Base-by-base conservation (phyloP, 768 basidiomycete species). In the Boletus subparvulus region DNA sequence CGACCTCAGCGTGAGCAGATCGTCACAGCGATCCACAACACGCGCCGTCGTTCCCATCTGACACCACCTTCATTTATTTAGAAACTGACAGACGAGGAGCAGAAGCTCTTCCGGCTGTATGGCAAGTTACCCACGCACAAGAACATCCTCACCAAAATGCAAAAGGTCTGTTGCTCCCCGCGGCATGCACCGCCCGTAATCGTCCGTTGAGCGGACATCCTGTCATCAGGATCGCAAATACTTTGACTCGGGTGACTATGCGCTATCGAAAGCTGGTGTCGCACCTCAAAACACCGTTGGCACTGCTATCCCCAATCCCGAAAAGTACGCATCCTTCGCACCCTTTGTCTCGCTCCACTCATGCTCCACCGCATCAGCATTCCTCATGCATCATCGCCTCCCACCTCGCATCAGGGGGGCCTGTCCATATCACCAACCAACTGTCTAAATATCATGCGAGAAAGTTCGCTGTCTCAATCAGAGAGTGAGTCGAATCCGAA, bases 181-280 rank as follows among this genome's bases (percentile, higher is more conserved):
- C 28, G 12, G 19, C 42, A 50, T 36, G 40, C 35, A 36, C 30
- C n/a, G 54, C 44, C 35, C 54, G 26, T 40, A 21, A 39, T 28
- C 39, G 59, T 52, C 55, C 50, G 37, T 28, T 53, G 45, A 59
- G 49, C 59, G 42, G 53, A 40, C 39, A 32, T 16, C 52, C 55
- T 60, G n/a, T 45, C 24, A 50, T 37, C 64, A 98, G 95, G 96
- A 99, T 69, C 91, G 97, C 67, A 98, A 98, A 75, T 99, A 94
- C 77, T 99, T 99, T 73, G 97, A 98, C 76, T 98, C 96, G 54
- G 97, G 97, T 55, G 97, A 99, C 73, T 98, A 98, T 69, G 95
- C 95, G 32, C 80, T 99, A 62, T 94, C 93, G 49, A 98, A 98
- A 74, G 97, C 97, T 3, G 90, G 97, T 28, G 87, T 89, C 46